Evolutionary conservation across 257 asterid species (phyloP).

Genomic region (Ocimum tenuiflorum): DNA sequence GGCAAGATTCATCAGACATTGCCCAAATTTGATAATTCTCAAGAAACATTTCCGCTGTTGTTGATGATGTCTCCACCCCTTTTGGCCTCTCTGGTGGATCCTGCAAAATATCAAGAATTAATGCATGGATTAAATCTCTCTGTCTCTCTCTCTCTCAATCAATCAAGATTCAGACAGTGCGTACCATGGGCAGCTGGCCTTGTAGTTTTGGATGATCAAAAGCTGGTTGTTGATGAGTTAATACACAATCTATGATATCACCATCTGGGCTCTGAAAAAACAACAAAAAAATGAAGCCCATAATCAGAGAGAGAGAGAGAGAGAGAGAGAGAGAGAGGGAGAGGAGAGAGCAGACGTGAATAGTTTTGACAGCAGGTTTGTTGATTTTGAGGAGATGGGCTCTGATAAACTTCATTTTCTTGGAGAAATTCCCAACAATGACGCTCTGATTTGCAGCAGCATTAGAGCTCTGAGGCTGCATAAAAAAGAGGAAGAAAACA

Average conservation of each 20-base stretch:
- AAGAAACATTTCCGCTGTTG: constrained; percentile 23
- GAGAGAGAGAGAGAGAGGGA: not conserved
- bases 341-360: constrained; percentile 34
- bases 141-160: not conserved
- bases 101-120: constrained; percentile 36
- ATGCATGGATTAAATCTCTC: not conserved
- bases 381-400: constrained; percentile 65
- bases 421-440: constrained; percentile 36
- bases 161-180: not conserved
- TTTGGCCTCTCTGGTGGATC: constrained; percentile 79
- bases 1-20: constrained; percentile 60
- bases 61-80: constrained; percentile 24
- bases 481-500: constrained; percentile 55
- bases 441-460: constrained; percentile 36
- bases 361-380: constrained; percentile 67
- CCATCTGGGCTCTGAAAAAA: constrained; percentile 78
- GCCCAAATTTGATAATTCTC: constrained; percentile 77
- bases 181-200: constrained; percentile 74
- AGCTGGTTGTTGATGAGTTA: constrained; percentile 75
- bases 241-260: constrained; percentile 80
- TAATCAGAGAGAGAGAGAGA: not conserved
- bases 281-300: not conserved
- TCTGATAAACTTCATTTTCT: constrained; percentile 38
- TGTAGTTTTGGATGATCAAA: constrained; percentile 71
- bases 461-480: constrained; percentile 29